Percentiles rank a stretch among this genome's conserved stretches.
phyloP scores from a whole-genome alignment of 257 asterid species.

The Solanum rostratum region DNA sequence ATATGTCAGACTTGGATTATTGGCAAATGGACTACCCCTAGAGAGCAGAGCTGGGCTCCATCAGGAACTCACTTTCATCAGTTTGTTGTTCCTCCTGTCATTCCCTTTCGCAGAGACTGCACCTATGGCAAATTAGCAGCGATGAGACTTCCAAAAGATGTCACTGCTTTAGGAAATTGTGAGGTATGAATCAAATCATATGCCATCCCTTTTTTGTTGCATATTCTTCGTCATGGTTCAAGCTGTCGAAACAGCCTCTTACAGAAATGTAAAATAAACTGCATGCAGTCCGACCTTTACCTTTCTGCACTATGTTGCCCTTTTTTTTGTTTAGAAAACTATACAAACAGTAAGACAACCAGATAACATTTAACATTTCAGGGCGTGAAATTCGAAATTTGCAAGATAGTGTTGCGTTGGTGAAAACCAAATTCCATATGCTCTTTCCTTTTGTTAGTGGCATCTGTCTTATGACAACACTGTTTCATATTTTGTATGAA shows the following conservation, averaged over 20 bases:
- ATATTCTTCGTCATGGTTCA: not conserved
- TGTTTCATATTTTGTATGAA: not conserved
- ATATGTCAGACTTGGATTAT: constrained; percentile 63
- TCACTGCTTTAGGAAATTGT: constrained; percentile 72
- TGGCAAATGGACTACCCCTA: constrained; percentile 74
- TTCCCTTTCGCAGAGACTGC: constrained; percentile 80
- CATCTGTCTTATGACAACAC: not conserved
- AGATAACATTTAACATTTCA: not conserved
- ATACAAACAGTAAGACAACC: not conserved
- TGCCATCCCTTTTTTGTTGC: not conserved
- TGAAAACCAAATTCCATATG: not conserved
- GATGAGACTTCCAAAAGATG: constrained; percentile 77
- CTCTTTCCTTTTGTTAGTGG: not conserved
- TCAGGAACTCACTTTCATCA: constrained; percentile 74
- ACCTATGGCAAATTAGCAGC: constrained; percentile 80
- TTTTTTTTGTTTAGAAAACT: not conserved
- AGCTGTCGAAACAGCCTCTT: not conserved
- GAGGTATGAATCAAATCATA: constrained; percentile 37
- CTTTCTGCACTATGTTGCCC: not conserved
- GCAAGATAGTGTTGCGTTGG: not conserved
- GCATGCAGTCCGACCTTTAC: not conserved
- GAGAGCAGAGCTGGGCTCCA: constrained; percentile 72
- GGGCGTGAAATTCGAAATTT: not conserved
- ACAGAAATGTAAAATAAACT: not conserved
- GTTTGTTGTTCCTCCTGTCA: constrained; percentile 79